Evolutionary conservation across 73 alveolate genomes (phyloP), one percentile per base, ranked within the genome.

Genomic region (Effrenium voratum): DNA sequence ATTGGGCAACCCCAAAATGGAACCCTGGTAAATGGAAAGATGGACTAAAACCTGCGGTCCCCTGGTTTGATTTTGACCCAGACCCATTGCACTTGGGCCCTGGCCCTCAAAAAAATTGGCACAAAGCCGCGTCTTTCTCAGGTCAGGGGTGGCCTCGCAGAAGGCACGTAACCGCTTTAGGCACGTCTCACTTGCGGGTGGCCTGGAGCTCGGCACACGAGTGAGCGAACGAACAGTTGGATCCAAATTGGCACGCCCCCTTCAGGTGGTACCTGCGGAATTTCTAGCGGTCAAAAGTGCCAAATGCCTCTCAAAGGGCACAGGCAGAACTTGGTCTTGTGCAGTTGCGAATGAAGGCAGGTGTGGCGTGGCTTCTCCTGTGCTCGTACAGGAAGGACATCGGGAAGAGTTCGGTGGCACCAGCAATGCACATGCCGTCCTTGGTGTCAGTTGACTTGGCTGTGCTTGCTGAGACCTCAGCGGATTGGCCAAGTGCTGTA

Each of bases 71-170:
- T 34, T 52, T 40, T 30, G 40, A 24, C 44, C 40, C 28, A 63
- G 41, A 57, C n/a, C 77, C 77, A 28, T n/a, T n/a, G n/a, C 91
- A 15, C 97, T 47, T 55, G 32, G 97, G 10, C n/a, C 45, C 75
- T 19, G 36, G 60, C 97, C 97, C 97, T 90, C 97, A 90, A 90
- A 90, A 75, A 90, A 90, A 28, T 68, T 70, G 75, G 50, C 83
- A 44, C 97, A 90, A 32, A 90, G 97, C 75, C 97, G 97, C n/a
- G 97, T 90, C 97, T 90, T 90, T 19, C 97, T 86, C 97, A 90
- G 40, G 50, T 90, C 97, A 34, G 97, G 97, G n/a, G 97, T 90
- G 43, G 97, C 97, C 97, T 90, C 26, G 44, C 49, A 1, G 15
- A 24, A 30, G 22, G 70, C 15, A 43, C 45, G 15, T 2, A 4